phyloP scores from a whole-genome alignment of 257 asterid species.

The Nicotiana otophora region DNA sequence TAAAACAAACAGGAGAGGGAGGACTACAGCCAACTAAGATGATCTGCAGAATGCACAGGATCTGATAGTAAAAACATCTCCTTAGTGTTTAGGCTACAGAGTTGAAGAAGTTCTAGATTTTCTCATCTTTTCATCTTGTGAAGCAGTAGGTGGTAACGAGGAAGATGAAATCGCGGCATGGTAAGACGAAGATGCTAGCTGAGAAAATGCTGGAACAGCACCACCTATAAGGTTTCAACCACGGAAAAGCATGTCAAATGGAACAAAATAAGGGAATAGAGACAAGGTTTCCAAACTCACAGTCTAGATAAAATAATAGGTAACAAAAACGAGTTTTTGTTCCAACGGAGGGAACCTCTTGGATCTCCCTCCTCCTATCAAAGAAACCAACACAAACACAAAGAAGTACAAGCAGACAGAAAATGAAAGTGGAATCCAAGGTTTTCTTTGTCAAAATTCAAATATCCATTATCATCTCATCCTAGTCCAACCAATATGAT shows the following conservation, averaged over 20 bases:
- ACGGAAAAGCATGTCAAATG: background rate
- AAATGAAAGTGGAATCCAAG: too few relatives aligned
- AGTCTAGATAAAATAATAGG: background rate
- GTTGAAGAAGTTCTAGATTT: conserved; percentile 24
- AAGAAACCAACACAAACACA: too few relatives aligned
- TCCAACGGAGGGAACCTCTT: too few relatives aligned
- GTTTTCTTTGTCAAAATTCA: too few relatives aligned
- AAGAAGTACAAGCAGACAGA: too few relatives aligned
- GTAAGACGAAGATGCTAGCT: conserved; percentile 84
- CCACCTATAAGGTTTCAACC: conserved; percentile 58
- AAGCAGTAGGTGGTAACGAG: conserved; percentile 42
- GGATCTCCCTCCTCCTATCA: too few relatives aligned
- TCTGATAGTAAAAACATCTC: background rate
- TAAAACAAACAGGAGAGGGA: background rate
- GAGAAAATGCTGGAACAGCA: conserved; percentile 81
- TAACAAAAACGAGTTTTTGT: background rate
- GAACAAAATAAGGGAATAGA: background rate
- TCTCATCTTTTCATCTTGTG: conserved; percentile 34
- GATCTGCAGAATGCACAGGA: background rate
- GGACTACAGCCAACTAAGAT: background rate
- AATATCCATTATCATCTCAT: too few relatives aligned
- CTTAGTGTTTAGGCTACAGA: background rate
- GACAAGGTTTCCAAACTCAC: background rate
- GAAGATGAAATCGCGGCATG: conserved; percentile 52
- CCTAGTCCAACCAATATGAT: too few relatives aligned